A percentile compares a stretch with the other conserved stretches of the same genome.
Evolutionary conservation across 1,139 yeast genomes (phyloP).

Genomic region (Pichia sp.): DNA sequence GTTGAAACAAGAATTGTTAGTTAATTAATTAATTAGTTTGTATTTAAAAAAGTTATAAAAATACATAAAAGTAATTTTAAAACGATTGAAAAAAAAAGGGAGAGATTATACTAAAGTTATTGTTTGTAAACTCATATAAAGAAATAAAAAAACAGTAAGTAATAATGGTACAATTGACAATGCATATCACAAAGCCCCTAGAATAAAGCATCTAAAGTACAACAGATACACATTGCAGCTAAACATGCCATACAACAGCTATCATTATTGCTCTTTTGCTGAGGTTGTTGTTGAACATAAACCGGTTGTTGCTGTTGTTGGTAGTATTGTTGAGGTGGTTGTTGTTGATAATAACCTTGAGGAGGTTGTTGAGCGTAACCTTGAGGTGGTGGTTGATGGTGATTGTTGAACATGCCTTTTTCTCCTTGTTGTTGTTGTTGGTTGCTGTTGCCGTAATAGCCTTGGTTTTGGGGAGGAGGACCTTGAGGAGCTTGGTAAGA

Average conservation of each 20-base stretch:
- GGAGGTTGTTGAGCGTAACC: constrained; percentile 32
- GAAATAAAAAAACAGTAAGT: neutral
- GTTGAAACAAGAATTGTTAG: neutral
- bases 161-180: neutral
- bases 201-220: constrained; percentile 62
- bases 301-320: constrained; percentile 55
- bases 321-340: constrained; percentile 40
- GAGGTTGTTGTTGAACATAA: constrained; percentile 59
- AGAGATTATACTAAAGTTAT: too few relatives aligned
- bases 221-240: constrained; percentile 68
- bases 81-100: neutral
- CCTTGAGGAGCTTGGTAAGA: constrained; percentile 17
- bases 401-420: constrained; percentile 25
- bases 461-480: constrained; percentile 22
- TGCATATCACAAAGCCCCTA: constrained; percentile 25
- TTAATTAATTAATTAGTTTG: neutral
- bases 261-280: constrained; percentile 34
- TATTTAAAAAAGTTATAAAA: neutral
- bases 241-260: constrained; percentile 64
- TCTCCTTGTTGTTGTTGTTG: constrained; percentile 10
- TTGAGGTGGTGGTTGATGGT: constrained; percentile 34
- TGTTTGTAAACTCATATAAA: neutral
- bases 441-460: constrained; percentile 13
- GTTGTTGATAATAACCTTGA: constrained; percentile 27
- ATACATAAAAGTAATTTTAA: neutral